Conservation (phyloP, 2,329 filamentous ascomycete genomes). For the Aureobasidium lini region DNA sequence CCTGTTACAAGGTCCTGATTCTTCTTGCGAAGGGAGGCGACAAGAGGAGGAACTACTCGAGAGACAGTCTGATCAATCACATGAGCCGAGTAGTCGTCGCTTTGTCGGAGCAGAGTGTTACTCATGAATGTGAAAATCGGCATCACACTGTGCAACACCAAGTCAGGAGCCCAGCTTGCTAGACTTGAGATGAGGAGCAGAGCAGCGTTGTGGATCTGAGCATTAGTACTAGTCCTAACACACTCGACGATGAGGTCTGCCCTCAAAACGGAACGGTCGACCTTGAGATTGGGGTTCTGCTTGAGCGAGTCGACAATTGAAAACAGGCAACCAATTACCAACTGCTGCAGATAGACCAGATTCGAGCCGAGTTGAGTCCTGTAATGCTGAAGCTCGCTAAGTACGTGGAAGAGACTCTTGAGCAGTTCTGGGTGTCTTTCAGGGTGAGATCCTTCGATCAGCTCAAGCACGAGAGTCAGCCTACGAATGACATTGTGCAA, state of each 20-base stretch:
- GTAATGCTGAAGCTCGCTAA: conserved; percentile 83
- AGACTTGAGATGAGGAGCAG: conserved; percentile 80
- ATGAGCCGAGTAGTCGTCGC: conserved; percentile 93
- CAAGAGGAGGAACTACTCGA: conserved; percentile 85
- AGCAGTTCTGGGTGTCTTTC: conserved; percentile 69
- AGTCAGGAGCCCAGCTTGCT: conserved; percentile 78
- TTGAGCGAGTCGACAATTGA: conserved; percentile 70
- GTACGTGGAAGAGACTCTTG: conserved; percentile 68
- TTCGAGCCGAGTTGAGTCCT: conserved; percentile 75
- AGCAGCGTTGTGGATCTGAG: conserved; percentile 88
- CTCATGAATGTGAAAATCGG: conserved; percentile 99
- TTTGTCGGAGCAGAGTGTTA: conserved; percentile 79
- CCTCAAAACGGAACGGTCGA: conserved; percentile 73
- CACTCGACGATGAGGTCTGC: conserved; percentile 90
- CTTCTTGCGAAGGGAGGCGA: conserved; percentile 70
- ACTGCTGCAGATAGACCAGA: conserved; percentile 79
- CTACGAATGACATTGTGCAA: conserved; percentile 62
- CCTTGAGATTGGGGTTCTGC: conserved; percentile 30
- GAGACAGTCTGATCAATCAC: conserved; percentile 92
- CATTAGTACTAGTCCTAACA: conserved; percentile 83
- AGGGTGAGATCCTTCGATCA: conserved; percentile 74
- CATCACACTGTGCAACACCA: conserved; percentile 96
- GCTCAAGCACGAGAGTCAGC: conserved; percentile 78
- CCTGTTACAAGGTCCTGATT: conserved; percentile 73
- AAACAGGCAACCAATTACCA: conserved; percentile 73